phyloP scores from a whole-genome alignment of 306 rosid species.

The Ochetophila trinervis region DNA sequence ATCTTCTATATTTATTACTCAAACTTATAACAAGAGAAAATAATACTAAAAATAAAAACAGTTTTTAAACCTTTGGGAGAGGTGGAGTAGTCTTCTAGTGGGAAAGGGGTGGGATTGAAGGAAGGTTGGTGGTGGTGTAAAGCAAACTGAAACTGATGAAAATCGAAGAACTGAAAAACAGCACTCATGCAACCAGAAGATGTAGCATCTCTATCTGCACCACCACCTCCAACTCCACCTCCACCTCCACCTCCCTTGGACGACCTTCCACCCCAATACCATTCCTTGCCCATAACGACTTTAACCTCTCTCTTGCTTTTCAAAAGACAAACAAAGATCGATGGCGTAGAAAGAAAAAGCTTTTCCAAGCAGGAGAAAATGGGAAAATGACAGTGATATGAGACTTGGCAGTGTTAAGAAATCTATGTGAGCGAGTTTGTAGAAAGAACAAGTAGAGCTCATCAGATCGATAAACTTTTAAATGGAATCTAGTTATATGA shows the following conservation, averaged over 20 bases:
- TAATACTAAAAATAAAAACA: not conserved
- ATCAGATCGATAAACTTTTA: too few species aligned
- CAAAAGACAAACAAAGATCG: not conserved
- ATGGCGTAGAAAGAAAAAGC: not conserved
- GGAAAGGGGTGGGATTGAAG: constrained; percentile 29
- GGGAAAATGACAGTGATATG: too few species aligned
- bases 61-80: constrained; percentile 47
- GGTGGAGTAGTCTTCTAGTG: constrained; percentile 22
- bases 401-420: not conserved
- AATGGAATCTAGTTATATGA: too few species aligned
- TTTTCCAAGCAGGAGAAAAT: not conserved
- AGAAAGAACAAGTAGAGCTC: constrained; percentile 10
- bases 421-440: not conserved
- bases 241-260: constrained; percentile 38
- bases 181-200: constrained; percentile 79
- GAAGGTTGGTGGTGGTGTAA: constrained; percentile 33
- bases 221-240: constrained; percentile 17
- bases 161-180: constrained; percentile 78
- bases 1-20: not conserved
- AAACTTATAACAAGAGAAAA: not conserved
- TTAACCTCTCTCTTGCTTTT: not conserved
- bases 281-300: constrained; percentile 55
- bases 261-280: constrained; percentile 56
- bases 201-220: constrained; percentile 29
- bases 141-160: constrained; percentile 55